Percentiles rank a stretch among this genome's conserved stretches.
phyloP scores from a whole-genome alignment of 176 grass and related monocot genomes.

The Luzula sylvatica region DNA sequence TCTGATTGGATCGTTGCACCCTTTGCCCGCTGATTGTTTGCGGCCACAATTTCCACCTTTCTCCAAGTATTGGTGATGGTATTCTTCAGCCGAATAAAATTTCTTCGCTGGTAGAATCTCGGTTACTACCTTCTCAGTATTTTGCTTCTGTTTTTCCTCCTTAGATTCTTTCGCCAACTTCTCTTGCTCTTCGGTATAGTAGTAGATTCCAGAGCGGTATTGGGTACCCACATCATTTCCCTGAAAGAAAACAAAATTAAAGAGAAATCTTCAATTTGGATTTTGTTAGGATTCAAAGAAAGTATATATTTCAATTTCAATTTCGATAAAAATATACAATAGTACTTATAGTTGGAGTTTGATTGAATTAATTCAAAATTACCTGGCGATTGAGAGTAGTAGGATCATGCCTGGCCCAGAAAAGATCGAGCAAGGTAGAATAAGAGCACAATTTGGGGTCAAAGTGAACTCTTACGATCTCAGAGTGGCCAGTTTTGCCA shows the following conservation, averaged over 20 bases:
- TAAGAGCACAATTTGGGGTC: conserved; percentile 59
- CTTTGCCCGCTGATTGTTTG: conserved; percentile 56
- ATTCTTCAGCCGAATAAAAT: conserved; percentile 72
- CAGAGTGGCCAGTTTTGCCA: conserved; percentile 52
- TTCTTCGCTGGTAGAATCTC: conserved; percentile 64
- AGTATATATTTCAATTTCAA: background rate
- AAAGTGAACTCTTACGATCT: conserved; percentile 78
- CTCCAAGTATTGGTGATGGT: conserved; percentile 88
- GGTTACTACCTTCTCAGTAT: conserved; percentile 54
- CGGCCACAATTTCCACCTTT: conserved; percentile 35
- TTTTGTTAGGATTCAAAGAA: too few relatives aligned
- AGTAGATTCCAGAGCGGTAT: conserved; percentile 95
- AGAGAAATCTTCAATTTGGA: background rate
- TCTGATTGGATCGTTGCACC: conserved; percentile 74
- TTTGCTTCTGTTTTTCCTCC: conserved; percentile 46
- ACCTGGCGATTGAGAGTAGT: conserved; percentile 79
- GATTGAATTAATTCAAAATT: background rate
- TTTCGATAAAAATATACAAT: too few relatives aligned
- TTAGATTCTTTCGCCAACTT: conserved; percentile 35
- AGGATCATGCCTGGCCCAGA: conserved; percentile 87
- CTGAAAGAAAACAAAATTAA: conserved; percentile 14
- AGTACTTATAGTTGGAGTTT: too few relatives aligned
- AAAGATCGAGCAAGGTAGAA: conserved; percentile 47
- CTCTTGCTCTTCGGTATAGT: conserved; percentile 75
- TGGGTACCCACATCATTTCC: conserved; percentile 86